A percentile compares a stretch with the other conserved stretches of the same genome.
phyloP scores from a whole-genome alignment of 345 rosid species.

The Boechera stricta region DNA sequence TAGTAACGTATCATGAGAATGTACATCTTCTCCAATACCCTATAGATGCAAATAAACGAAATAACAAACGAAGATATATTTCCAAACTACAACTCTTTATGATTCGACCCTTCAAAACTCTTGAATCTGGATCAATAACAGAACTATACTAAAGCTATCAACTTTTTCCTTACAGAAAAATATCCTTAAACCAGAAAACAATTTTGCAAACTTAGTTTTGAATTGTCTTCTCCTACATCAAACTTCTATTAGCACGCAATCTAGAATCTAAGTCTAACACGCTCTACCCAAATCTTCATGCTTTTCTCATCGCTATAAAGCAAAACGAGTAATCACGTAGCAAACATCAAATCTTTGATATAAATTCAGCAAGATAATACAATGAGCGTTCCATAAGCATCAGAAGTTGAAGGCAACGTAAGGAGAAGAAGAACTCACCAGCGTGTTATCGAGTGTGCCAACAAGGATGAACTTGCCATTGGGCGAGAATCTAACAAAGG shows the following conservation, averaged over 20 bases:
- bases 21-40: neutral
- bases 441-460: constrained; percentile 82
- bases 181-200: neutral
- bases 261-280: constrained; percentile 21
- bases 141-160: constrained; percentile 13
- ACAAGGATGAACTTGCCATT: constrained; percentile 94
- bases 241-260: neutral
- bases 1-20: constrained; percentile 12
- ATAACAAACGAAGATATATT: constrained; percentile 6
- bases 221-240: constrained; percentile 7
- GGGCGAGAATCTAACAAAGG: constrained; percentile 85
- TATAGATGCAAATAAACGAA: constrained; percentile 11
- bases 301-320: neutral
- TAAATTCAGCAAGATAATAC: neutral
- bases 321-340: constrained; percentile 21
- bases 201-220: neutral
- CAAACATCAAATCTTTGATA: constrained; percentile 1
- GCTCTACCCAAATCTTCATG: neutral
- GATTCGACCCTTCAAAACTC: neutral
- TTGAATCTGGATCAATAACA: neutral
- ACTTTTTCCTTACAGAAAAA: neutral
- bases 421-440: constrained; percentile 54
- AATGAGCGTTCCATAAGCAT: neutral
- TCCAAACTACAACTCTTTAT: constrained; percentile 9
- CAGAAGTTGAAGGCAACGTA: neutral